Base-by-base conservation (phyloP, 441 rosid species). In the Mallotus japonicus region DNA sequence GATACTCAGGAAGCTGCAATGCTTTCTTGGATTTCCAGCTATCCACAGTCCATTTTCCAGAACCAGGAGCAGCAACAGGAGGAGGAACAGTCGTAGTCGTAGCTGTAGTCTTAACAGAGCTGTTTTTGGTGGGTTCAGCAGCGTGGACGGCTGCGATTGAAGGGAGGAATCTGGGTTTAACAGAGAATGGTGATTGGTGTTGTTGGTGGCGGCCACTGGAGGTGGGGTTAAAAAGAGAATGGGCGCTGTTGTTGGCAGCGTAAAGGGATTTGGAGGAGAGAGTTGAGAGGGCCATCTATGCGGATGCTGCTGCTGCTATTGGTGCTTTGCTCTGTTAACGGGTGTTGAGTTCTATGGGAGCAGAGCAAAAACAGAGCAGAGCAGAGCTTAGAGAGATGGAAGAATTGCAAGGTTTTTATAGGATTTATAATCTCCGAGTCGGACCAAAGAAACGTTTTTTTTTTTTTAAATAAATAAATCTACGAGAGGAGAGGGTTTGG, bases 1-100 rank as follows among this genome's bases (percentile, higher is more conserved):
- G 97, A 51, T 91, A 93, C 44, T 93, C 95, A 16, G 97, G 97
- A 0, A 88, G 81, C 80, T 92, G 98, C 79, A 92, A 75, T 9
- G 91, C 98, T 81, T 86, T 87, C 88, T 80, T 89, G 17, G 89
- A 78, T 81, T 82, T 91, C 97, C 97, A 92, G 78, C 93, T 86
- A 14, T 92, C 95, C 0, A 89, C 9, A 51, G 81, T 83, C 97
- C 97, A 92, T 81, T 82, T 84, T 46, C 78, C 82, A 5, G 86
- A 44, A 62, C 57, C 62, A 4, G 78, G 69, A 42, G 67, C 54
- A 10, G 71, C 73, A 49, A 76, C 40, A 15, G 77, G 8, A 0
- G 77, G 10, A 2, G 75, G 60, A 49, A 75, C 77, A 1, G 76
- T 32, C 13, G 9, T 77, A 67, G 66, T 54, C 15, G 76, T 62